Percentiles rank a stretch among this genome's conserved stretches.
Conservation (phyloP, 2,329 filamentous ascomycete species). For the Aspergillus awamori region DNA sequence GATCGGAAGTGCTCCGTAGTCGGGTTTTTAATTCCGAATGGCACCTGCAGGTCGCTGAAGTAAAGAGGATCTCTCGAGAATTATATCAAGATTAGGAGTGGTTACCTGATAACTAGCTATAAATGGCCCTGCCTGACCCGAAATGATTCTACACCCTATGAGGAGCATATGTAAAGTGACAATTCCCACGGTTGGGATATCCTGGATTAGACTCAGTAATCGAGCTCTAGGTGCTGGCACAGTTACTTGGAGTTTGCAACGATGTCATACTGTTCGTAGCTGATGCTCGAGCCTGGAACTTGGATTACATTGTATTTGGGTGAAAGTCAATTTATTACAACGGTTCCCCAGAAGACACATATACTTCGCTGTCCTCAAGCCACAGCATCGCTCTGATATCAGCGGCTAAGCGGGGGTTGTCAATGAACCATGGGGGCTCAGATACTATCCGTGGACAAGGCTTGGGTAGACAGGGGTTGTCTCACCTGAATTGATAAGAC, state of each 20-base stretch:
- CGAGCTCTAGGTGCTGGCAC: neutral
- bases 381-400: neutral
- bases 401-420: neutral
- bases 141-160: too few species aligned
- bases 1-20: neutral
- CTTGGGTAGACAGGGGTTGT: neutral
- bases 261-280: neutral
- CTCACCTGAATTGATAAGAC: neutral
- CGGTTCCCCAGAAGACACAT: neutral
- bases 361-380: neutral
- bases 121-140: too few species aligned
- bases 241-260: neutral
- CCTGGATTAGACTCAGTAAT: too few species aligned
- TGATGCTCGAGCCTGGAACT: neutral
- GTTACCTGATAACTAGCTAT: too few species aligned
- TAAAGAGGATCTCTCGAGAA: too few species aligned
- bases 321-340: neutral
- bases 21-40: neutral
- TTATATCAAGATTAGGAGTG: too few species aligned
- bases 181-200: too few species aligned
- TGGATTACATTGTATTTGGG: neutral
- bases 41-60: neutral
- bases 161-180: too few species aligned
- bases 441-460: neutral
- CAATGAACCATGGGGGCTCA: neutral